Conservation (phyloP, 2,329 filamentous ascomycete species). For the Nothomitra cinnamomea region DNA sequence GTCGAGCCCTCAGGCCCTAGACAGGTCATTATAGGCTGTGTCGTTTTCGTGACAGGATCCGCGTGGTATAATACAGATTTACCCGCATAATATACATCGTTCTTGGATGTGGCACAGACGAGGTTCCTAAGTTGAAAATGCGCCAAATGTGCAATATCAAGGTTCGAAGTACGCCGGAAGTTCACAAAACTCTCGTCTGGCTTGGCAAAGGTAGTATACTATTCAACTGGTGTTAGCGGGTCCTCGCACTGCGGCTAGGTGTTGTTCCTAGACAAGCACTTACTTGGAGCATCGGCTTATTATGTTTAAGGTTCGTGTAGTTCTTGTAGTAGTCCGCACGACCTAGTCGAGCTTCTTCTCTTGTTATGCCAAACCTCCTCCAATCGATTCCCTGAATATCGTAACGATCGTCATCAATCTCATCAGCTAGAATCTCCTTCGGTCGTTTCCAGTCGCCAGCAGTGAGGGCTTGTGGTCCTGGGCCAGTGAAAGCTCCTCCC, state of each 20-base stretch:
- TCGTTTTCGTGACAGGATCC: conserved; percentile 22
- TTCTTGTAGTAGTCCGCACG: conserved; percentile 16
- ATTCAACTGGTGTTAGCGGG: not conserved
- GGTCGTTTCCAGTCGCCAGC: not conserved
- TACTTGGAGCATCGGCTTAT: not conserved
- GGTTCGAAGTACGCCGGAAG: conserved; percentile 25
- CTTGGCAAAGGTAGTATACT: conserved; percentile 1
- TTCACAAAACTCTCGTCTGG: conserved; percentile 15
- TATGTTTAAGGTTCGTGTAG: conserved; percentile 8
- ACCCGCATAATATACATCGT: conserved; percentile 37
- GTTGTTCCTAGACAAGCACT: not conserved
- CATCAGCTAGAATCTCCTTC: not conserved
- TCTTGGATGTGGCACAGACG: conserved; percentile 34
- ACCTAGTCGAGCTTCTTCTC: conserved; percentile 14
- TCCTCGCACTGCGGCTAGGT: not conserved
- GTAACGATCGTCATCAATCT: conserved; percentile 7
- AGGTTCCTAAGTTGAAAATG: conserved; percentile 44
- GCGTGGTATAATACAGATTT: conserved; percentile 31
- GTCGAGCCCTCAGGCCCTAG: conserved; percentile 9
- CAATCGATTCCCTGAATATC: conserved; percentile 23
- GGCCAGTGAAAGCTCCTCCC: not conserved
- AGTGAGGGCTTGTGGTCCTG: not conserved
- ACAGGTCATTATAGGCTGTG: not conserved
- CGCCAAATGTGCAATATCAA: conserved; percentile 31
- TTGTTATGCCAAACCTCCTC: conserved; percentile 15